A percentile compares a stretch with the other conserved stretches of the same genome.
Conservation (phyloP, 1,284 basidiomycete genomes). For the Chalciporus sp. region DNA sequence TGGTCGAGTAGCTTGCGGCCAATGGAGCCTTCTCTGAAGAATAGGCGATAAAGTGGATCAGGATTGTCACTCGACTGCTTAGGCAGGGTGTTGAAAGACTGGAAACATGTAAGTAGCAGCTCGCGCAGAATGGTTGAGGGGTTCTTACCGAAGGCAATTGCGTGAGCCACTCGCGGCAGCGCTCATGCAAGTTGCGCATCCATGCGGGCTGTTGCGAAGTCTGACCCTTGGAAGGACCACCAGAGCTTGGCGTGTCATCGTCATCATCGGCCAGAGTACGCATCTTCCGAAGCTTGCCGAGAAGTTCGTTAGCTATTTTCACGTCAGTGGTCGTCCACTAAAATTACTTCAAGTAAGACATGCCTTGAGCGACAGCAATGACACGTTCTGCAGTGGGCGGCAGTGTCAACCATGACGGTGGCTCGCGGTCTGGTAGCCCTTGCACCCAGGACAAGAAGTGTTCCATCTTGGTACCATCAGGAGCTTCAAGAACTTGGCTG, state of each 20-base stretch:
- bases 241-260: constrained; percentile 56
- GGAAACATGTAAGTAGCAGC: constrained; percentile 6
- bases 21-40: constrained; percentile 84
- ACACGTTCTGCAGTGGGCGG: constrained; percentile 90
- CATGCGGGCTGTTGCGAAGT: constrained; percentile 82
- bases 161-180: constrained; percentile 82
- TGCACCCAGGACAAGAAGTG: constrained; percentile 91
- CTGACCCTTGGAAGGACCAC: constrained; percentile 59
- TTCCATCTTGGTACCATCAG: constrained; percentile 89
- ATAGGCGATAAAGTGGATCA: constrained; percentile 87
- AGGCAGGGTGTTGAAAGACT: constrained; percentile 66
- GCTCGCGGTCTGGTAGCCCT: constrained; percentile 85
- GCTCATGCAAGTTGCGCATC: constrained; percentile 84
- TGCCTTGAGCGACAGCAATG: constrained; percentile 89
- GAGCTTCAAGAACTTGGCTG: constrained; percentile 65
- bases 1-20: constrained; percentile 76
- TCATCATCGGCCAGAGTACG: constrained; percentile 88
- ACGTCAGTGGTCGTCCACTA: constrained; percentile 11
- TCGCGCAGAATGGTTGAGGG: neutral
- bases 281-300: constrained; percentile 91
- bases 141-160: constrained; percentile 70
- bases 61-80: constrained; percentile 70
- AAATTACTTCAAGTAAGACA: constrained; percentile 17
- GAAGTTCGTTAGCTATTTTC: constrained; percentile 72
- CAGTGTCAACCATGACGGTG: constrained; percentile 90